These are phyloP conservation scores for Apophysomyces ossiformis DNA, from an alignment of 371 early-diverging fungal species.

Conservation along the genomic window DNA sequence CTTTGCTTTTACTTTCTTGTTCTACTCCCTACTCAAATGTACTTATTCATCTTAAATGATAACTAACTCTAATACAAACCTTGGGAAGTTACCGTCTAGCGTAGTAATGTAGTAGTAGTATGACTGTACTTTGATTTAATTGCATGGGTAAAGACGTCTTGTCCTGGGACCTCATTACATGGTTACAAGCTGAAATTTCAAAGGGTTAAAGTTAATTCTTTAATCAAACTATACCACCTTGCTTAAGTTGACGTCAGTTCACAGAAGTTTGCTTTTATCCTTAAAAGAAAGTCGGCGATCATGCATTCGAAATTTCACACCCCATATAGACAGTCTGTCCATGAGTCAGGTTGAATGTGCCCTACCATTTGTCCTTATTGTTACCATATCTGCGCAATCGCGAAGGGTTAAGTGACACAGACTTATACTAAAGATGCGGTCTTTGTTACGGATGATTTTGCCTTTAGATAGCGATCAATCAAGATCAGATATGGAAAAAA, in stretches of 20 bases:
- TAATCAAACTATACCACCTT: background rate
- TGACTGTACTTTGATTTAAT: background rate
- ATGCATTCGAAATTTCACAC: too few relatives aligned
- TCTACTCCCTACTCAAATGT: slow-evolving; percentile 4
- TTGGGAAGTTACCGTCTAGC: too few relatives aligned
- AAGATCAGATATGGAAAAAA: too few relatives aligned
- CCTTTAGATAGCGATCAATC: too few relatives aligned
- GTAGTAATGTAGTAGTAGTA: background rate
- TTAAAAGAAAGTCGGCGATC: too few relatives aligned
- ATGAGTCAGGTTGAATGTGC: too few relatives aligned
- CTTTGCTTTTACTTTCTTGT: background rate
- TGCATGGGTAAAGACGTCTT: background rate
- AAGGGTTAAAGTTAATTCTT: background rate
- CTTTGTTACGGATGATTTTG: too few relatives aligned
- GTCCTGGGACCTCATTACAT: background rate
- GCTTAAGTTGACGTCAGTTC: background rate
- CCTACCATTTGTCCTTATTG: too few relatives aligned
- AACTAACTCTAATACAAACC: background rate
- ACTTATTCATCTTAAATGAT: slow-evolving; percentile 10
- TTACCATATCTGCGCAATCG: too few relatives aligned
- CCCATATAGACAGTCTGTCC: too few relatives aligned
- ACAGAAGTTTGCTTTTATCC: background rate
- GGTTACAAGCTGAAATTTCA: background rate
- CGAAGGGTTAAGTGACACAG: too few relatives aligned
- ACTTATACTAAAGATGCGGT: too few relatives aligned